phyloP scores from a whole-genome alignment of 208 protist genomes.

The Acanthamoeba lenticulata region DNA sequence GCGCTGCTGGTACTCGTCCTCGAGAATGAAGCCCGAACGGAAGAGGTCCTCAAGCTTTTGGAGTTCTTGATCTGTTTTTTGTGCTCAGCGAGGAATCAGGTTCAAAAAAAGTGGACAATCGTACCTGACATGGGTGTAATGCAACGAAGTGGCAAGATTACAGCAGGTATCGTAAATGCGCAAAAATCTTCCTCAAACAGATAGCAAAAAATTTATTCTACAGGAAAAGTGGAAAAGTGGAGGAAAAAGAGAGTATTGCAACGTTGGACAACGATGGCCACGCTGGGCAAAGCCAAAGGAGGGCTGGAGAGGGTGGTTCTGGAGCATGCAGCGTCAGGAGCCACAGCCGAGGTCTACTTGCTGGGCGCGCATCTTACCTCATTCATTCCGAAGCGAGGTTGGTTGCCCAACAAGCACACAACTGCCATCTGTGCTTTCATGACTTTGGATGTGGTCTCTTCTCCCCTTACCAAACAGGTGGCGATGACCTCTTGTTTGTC shows the following conservation, averaged over 20 bases:
- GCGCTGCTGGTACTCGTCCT: background rate
- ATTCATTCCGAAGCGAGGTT: slow-evolving; percentile 44
- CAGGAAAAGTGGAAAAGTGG: background rate
- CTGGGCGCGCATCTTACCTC: slow-evolving; percentile 60
- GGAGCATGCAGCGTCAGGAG: background rate
- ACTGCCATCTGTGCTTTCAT: background rate
- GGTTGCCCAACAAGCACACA: background rate
- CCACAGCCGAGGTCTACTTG: slow-evolving; percentile 46
- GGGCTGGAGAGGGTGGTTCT: slow-evolving; percentile 49
- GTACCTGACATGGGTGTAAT: background rate
- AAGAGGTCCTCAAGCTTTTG: slow-evolving; percentile 14
- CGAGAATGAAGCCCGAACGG: background rate
- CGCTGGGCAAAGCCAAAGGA: slow-evolving; percentile 11
- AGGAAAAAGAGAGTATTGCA: background rate
- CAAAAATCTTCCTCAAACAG: too few relatives aligned
- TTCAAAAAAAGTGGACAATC: background rate
- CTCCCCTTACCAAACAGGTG: background rate
- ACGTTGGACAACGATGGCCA: background rate
- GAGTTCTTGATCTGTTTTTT: background rate
- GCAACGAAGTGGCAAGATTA: background rate
- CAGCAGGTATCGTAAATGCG: background rate
- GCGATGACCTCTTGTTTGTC: slow-evolving; percentile 17
- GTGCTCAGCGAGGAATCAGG: background rate
- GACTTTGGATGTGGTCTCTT: background rate
- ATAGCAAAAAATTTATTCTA: background rate